Base-by-base conservation (phyloP, 768 basidiomycete species). In the Phanerochaete carnosa region DNA sequence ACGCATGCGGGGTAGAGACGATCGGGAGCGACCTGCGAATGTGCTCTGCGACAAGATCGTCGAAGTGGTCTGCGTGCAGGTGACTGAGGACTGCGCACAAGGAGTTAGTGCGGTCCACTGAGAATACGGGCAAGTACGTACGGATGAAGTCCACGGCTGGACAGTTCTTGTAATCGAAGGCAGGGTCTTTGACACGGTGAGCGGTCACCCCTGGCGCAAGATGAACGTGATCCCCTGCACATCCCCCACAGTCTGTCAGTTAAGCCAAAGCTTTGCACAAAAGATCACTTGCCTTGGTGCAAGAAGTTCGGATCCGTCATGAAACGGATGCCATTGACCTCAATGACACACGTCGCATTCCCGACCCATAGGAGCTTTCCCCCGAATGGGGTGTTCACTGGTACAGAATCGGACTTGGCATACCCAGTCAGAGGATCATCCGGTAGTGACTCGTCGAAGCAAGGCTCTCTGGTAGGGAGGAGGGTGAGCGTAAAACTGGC, bases 21-120 rank as follows among this genome's bases (percentile, higher is more conserved):
- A 75, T 74, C 2, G 72, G 73, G 1, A 74, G 58, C 60, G 71
- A 68, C 30, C 66, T 70, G 23, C 73, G 66, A 23, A 75, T 67
- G 39, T 63, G 64, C 37, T 70, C 64, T 55, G 73, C 70, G 25
- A 75, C 74, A 2, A 68, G 60, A 49, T 70, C 65, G 55, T 74
- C 72, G 60, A 75, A 75, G 65, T 74, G 73, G 47, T 74, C 74
- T 59, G 57, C 65, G 62, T 63, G 64, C 33, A 62, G 62, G 62
- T 74, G 74, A 15, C 67, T 69, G 28, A 72, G 64, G 12, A 73
- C 58, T 60, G 12, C n/a, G n/a, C n/a, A n/a, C n/a, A n/a, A n/a
- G n/a, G n/a, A n/a, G n/a, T n/a, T n/a, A n/a, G n/a, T n/a, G n/a
- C n/a, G n/a, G n/a, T n/a, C 30, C 6, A 35, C 25, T 16, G 43